Conservation (phyloP, 2,329 filamentous ascomycete genomes). For the Colletotrichum godetiae region DNA sequence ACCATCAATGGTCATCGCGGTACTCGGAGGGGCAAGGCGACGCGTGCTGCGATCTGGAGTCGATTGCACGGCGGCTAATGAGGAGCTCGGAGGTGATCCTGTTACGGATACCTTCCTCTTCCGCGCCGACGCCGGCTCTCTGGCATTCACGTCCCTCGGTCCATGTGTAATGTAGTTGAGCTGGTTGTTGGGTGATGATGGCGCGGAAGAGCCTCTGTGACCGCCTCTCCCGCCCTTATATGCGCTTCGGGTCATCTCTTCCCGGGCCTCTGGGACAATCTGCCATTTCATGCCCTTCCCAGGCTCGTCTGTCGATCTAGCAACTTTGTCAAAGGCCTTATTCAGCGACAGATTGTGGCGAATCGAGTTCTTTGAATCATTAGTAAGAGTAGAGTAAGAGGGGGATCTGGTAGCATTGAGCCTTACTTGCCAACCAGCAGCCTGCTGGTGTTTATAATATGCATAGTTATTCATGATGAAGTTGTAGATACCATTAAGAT, state of each 20-base stretch:
- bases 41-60: slow-evolving; percentile 66
- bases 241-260: slow-evolving; percentile 86
- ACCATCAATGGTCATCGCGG: slow-evolving; percentile 62
- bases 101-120: slow-evolving; percentile 68
- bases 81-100: slow-evolving; percentile 63
- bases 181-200: slow-evolving; percentile 73
- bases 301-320: slow-evolving; percentile 91
- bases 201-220: slow-evolving; percentile 75
- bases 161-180: slow-evolving; percentile 71
- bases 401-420: not conserved
- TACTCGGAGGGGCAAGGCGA: slow-evolving; percentile 41
- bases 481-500: slow-evolving; percentile 90
- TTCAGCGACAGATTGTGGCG: slow-evolving; percentile 96
- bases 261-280: slow-evolving; percentile 83
- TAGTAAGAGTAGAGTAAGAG: slow-evolving; percentile 36
- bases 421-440: slow-evolving; percentile 88
- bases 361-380: slow-evolving; percentile 81
- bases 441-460: slow-evolving; percentile 85
- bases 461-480: slow-evolving; percentile 93
- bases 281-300: slow-evolving; percentile 99
- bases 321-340: slow-evolving; percentile 93
- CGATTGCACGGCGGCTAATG: slow-evolving; percentile 62
- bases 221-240: slow-evolving; percentile 71
- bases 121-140: slow-evolving; percentile 62
- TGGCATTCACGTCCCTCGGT: slow-evolving; percentile 64